phyloP scores from a whole-genome alignment of 2,329 filamentous ascomycete species.

The Lasiodiplodia gonubiensis region DNA sequence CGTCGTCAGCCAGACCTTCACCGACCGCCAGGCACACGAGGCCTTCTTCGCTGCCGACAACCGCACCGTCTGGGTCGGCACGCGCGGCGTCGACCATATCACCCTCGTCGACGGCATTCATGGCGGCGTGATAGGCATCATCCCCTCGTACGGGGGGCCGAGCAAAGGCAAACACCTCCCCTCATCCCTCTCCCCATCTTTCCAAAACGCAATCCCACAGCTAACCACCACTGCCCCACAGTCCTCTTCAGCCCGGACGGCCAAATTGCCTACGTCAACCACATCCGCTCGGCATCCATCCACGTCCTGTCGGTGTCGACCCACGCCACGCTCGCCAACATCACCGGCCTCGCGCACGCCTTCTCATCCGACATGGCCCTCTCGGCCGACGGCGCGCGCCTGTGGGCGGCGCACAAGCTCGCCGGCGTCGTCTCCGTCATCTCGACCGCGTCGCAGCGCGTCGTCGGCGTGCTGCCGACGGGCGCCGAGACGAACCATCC shows the following conservation, averaged over 20 bases:
- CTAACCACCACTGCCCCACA: not conserved
- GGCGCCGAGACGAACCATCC: conserved; percentile 29
- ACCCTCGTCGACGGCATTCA: conserved; percentile 21
- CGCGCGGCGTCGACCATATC: conserved; percentile 26
- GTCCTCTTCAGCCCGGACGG: conserved; percentile 30
- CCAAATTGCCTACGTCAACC: conserved; percentile 28
- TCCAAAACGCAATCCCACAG: too few relatives aligned
- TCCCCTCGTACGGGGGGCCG: conserved; percentile 21
- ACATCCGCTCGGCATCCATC: conserved; percentile 28
- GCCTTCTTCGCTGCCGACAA: conserved; percentile 28
- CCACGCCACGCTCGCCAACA: conserved; percentile 11
- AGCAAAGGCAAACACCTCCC: conserved; percentile 18
- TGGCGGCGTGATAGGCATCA: conserved; percentile 19
- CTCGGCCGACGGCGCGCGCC: conserved; percentile 16
- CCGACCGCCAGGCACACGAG: conserved; percentile 27
- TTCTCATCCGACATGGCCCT: conserved; percentile 31
- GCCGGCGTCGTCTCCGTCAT: conserved; percentile 11
- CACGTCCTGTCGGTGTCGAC: conserved; percentile 23
- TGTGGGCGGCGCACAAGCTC: conserved; percentile 27
- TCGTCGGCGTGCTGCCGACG: conserved; percentile 15
- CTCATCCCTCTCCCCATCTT: too few relatives aligned
- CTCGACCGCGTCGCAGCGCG: not conserved
- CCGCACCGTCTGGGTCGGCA: conserved; percentile 27
- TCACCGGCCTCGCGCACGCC: conserved; percentile 27
- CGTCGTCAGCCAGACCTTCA: conserved; percentile 20